Evolutionary conservation across 164 flowering plant species (phyloP), one percentile per base, ranked within the genome.

Genomic region (Platanus orientalis): DNA sequence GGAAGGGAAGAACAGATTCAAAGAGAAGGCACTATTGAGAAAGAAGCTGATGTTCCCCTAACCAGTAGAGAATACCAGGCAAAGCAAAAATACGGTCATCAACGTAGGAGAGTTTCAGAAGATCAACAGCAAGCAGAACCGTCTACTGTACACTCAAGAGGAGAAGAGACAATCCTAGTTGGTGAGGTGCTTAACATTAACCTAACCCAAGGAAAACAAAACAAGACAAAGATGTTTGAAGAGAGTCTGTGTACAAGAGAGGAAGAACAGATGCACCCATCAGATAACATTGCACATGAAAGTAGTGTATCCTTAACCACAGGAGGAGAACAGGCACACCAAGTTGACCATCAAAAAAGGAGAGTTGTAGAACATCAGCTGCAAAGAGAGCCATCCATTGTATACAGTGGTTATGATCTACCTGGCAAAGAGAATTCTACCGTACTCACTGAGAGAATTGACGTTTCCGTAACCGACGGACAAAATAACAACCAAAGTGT

Each of bases 291-390:
- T 45, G 49, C 49, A 45, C n/a, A 19, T 45, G 20, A 45, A 13
- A 45, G 49, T 5, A 45, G 5, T 29, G 60, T 19, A 40, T 19
- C 21, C 3, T 19, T 16, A 45, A 32, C 21, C 10, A 45, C 13
- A 12, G 53, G 45, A 12, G 53, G 45, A 50, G 47, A 66, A 25
- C 17, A 25, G 36, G 32, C 39, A 29, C 11, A 53, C 11, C 28
- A 21, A 20, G 36, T 24, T 25, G 59, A 54, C n/a, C 48, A 64
- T 23, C 27, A 21, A 29, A 7, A 28, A 25, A 54, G 55, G 24
- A 51, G 29, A 48, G 20, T 5, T 23, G 44, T 14, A 36, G 47
- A 67, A 58, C 50, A 70, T 39, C 67, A 69, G 40, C 60, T 2
- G 27, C 40, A 48, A 52, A 29, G 4, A 9, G 63, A 60, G 13